Evolutionary conservation across 1,284 basidiomycete species (phyloP).

Genomic region (Pseudozyma pruni): DNA sequence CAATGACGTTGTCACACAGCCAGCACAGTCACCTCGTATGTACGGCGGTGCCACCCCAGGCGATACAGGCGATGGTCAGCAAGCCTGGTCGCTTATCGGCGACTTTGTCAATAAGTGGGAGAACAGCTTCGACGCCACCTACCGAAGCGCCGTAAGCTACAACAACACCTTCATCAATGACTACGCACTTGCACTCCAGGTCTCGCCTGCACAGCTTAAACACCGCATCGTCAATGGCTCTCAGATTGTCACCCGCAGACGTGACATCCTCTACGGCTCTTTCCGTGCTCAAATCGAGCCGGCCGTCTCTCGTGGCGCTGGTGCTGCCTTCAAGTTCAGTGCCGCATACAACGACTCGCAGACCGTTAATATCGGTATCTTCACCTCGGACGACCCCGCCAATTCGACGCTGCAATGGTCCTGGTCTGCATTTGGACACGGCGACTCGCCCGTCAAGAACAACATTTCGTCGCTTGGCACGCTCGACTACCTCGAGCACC

Average conservation of each 20-base stretch:
- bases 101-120: conserved; percentile 57
- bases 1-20: conserved; percentile 44
- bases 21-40: conserved; percentile 40
- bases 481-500: conserved; percentile 50
- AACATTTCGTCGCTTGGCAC: conserved; percentile 50
- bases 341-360: conserved; percentile 53
- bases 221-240: conserved; percentile 57
- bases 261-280: conserved; percentile 61
- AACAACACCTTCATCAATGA: conserved; percentile 55
- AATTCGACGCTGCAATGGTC: conserved; percentile 54
- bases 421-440: conserved; percentile 45
- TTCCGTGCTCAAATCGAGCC: conserved; percentile 55
- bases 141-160: conserved; percentile 47
- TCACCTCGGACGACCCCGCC: conserved; percentile 33
- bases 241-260: conserved; percentile 51
- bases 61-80: conserved; percentile 47
- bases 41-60: conserved; percentile 41
- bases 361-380: conserved; percentile 44
- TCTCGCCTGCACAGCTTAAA: conserved; percentile 37
- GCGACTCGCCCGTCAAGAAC: conserved; percentile 36
- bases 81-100: conserved; percentile 53
- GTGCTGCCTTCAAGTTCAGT: conserved; percentile 51
- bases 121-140: conserved; percentile 51
- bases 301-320: conserved; percentile 28
- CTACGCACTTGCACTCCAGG: conserved; percentile 46